Base-by-base conservation (phyloP, 2,329 filamentous ascomycete genomes). In the Cladosporium sphaerospermum region DNA sequence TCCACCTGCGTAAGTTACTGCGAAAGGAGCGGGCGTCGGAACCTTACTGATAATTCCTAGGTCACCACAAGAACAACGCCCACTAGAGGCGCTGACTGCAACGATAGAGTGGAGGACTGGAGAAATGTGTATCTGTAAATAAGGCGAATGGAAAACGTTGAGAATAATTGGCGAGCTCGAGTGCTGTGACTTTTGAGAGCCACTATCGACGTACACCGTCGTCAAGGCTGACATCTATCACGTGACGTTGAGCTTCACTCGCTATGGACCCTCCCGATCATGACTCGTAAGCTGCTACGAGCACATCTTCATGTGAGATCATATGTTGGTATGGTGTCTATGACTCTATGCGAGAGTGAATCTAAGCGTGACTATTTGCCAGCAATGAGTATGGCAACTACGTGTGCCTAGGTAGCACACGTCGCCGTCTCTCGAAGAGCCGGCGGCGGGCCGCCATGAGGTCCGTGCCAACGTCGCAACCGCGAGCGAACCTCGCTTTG, bases 21-120 rank as follows among this genome's bases (percentile, higher is more conserved):
- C 1, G 14, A 33, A 32, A 50, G 8, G 39, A 37, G 16, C 39
- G 16, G 32, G 42, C 36, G 57, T 11, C 31, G 10, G 28, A 34
- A 54, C 59, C 49, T 51, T 54, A 53, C 57, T 66, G 59, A 69
- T 59, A 60, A 32, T 62, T 52, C 42, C 56, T 64, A 99, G 93
- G 93, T 68, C 92, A 99, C 84, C 92, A 97, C 88, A 99, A 99
- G 88, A 97, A 99, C 87, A 95, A 99, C 76, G 88, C 89, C 67
- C 93, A 99, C 81, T 99, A 95, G 54, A 55, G 43, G 44, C 18
- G 48, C 40, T 43, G 19, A 11, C 36, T 18, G 40, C 40, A 8
- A 31, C 28, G 40, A 41, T 19, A 43, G 44, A 40, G 18, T 9
- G 28, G 47, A 36, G 46, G 42, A 39, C 33, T 42, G 36, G 46